Percentiles rank a stretch among this genome's conserved stretches.
phyloP scores from a whole-genome alignment of 2,329 filamentous ascomycete species.

The Fusarium sterilihyphosum region DNA sequence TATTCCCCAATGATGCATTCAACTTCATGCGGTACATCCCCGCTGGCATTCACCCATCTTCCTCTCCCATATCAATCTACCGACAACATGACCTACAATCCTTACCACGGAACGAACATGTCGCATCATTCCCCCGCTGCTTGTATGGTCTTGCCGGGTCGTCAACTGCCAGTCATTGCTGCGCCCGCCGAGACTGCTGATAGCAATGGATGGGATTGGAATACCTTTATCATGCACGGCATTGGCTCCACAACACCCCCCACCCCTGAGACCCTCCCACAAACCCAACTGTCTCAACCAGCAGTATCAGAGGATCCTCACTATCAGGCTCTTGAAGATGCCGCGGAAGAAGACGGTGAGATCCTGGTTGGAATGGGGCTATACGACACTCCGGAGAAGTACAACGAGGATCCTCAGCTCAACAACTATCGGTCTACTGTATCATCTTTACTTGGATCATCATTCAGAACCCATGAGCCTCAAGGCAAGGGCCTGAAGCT shows the following conservation, averaged over 20 bases:
- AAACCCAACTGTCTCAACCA: conserved; percentile 59
- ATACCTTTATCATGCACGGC: conserved; percentile 56
- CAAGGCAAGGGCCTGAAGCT: conserved; percentile 80
- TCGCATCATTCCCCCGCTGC: conserved; percentile 45
- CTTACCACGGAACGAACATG: conserved; percentile 52
- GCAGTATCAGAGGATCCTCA: conserved; percentile 61
- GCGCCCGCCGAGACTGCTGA: conserved; percentile 30
- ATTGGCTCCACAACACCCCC: conserved; percentile 64
- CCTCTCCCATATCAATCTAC: conserved; percentile 57
- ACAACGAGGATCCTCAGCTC: conserved; percentile 58
- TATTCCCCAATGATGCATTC: conserved; percentile 63
- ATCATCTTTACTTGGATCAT: conserved; percentile 63
- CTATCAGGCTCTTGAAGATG: conserved; percentile 61
- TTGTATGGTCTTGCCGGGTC: conserved; percentile 39
- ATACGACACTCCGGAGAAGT: conserved; percentile 76
- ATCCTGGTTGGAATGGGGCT: conserved; percentile 85
- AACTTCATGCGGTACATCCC: conserved; percentile 69
- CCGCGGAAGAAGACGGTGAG: conserved; percentile 68
- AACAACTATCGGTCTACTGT: conserved; percentile 66
- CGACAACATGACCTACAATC: conserved; percentile 53
- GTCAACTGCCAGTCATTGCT: conserved; percentile 45
- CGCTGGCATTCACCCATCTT: conserved; percentile 64
- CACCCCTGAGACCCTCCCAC: conserved; percentile 67
- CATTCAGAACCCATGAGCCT: conserved; percentile 56
- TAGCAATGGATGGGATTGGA: conserved; percentile 52